phyloP scores from a whole-genome alignment of 1,139 yeast genomes.

The Petasospora rhodanensis region DNA sequence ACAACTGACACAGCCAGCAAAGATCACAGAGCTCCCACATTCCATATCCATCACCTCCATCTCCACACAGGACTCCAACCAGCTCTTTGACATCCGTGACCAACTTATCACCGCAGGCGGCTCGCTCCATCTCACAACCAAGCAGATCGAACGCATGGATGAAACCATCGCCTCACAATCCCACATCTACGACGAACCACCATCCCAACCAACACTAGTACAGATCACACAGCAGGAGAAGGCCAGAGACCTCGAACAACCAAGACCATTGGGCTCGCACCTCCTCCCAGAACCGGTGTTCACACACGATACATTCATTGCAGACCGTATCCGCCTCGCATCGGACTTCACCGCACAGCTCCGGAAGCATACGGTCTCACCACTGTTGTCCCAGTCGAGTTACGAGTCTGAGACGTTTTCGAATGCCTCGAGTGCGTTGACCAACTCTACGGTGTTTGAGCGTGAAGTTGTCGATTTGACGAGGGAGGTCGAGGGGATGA shows the following conservation, averaged over 20 bases:
- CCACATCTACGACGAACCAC: conserved; percentile 11
- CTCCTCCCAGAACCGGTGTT: conserved; percentile 13
- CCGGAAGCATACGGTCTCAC: conserved; percentile 7
- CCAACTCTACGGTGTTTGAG: conserved; percentile 7
- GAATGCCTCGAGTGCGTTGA: conserved; percentile 21
- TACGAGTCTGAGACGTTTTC: conserved; percentile 19
- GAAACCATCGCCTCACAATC: conserved; percentile 14
- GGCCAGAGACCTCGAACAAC: not conserved
- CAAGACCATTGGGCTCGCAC: conserved; percentile 7
- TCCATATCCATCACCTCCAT: too few species aligned
- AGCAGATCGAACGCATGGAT: conserved; percentile 13
- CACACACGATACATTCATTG: conserved; percentile 9
- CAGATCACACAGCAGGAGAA: not conserved
- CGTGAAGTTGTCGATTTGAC: conserved; percentile 14
- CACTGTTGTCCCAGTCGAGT: conserved; percentile 21
- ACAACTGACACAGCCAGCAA: too few species aligned
- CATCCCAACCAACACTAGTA: not conserved
- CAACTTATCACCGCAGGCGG: conserved; percentile 16
- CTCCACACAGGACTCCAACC: conserved; percentile 8
- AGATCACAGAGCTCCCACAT: too few species aligned
- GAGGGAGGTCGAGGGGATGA: conserved; percentile 3
- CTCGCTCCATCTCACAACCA: conserved; percentile 4
- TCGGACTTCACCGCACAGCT: conserved; percentile 1
- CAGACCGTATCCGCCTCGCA: conserved; percentile 10
- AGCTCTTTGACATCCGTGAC: conserved; percentile 18